These are phyloP conservation scores for Blastobotrys serpentis DNA, from an alignment of 1,139 yeast genomes.

Conservation along the genomic window DNA sequence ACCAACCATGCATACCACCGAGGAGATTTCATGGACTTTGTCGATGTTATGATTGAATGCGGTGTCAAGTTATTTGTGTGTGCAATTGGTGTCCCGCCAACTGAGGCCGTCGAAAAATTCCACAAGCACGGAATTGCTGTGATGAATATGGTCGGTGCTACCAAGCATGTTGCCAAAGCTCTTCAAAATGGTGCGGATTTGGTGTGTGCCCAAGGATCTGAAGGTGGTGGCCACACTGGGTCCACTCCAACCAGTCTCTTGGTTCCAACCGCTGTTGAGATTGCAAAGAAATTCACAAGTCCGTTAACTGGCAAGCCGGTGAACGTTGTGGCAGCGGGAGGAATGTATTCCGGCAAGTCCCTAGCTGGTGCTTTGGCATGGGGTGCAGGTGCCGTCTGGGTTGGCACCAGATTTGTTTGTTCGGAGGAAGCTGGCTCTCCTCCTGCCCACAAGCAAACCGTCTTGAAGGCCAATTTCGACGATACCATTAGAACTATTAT, in stretches of 20 bases:
- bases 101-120: slow-evolving; percentile 38
- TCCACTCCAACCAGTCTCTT: slow-evolving; percentile 24
- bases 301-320: slow-evolving; percentile 32
- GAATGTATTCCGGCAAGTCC: slow-evolving; percentile 41
- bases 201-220: slow-evolving; percentile 49
- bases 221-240: slow-evolving; percentile 56
- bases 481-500: slow-evolving; percentile 31
- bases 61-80: slow-evolving; percentile 30
- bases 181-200: slow-evolving; percentile 38
- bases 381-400: slow-evolving; percentile 49
- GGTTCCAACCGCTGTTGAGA: slow-evolving; percentile 44
- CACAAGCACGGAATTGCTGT: slow-evolving; percentile 45
- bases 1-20: slow-evolving; percentile 33
- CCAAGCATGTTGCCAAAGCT: slow-evolving; percentile 46
- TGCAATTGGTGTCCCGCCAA: slow-evolving; percentile 47
- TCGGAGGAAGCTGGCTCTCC: slow-evolving; percentile 33
- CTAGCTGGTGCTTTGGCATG: slow-evolving; percentile 37
- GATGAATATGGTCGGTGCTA: slow-evolving; percentile 45
- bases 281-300: slow-evolving; percentile 30
- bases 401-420: slow-evolving; percentile 38
- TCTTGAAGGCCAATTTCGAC: slow-evolving; percentile 27
- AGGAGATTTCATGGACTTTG: slow-evolving; percentile 27
- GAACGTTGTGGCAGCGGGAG: slow-evolving; percentile 49
- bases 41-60: slow-evolving; percentile 29
- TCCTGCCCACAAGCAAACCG: slow-evolving; percentile 29